Base-by-base conservation (phyloP, 495 filamentous ascomycete genomes). In the Amphirosellinia nigrospora region DNA sequence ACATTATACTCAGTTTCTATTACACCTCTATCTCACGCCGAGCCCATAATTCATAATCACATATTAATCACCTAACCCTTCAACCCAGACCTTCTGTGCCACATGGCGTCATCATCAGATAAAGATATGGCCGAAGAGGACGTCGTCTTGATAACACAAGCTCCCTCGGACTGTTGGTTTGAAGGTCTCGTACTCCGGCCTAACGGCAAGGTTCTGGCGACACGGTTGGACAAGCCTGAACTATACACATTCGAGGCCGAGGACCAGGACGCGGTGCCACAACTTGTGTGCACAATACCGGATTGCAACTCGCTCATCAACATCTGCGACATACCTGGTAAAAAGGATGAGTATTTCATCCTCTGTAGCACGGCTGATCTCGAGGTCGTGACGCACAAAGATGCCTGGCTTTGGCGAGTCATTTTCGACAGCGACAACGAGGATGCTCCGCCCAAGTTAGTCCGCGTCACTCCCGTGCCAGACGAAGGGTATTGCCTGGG, bases 91-190 rank as follows among this genome's bases (percentile, higher is more conserved):
- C 55, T 36, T 36, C 50, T 9, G 28, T 21, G 11, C 55, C 11
- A 34, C 16, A 58, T 58, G 55, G 30, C 60, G 53, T 48, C 61
- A n/a, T 64, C 26, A 15, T 34, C 45, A 7, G 61, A 34, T 11
- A 50, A 32, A 9, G 64, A 23, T 34, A 70, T 70, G 68, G 21
- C 68, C 6, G 68, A 70, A 48, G 68, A 76, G 64, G 76, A 78
- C 26, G 66, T 75, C 11, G 71, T 78, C 36, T 67, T 77, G 55
- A 73, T 78, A 64, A 77, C 74, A 19, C 76, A 78, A 64, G 30
- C 76, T 30, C 76, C 76, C 19, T 77, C 74, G 30, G 75, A 77
- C 21, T 74, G 73, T 2, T 78, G 76, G 76, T 78, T 77, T 28
- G 76, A 78, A 43, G 74, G 72, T 9, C 70, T 78, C 62, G 68